Evolutionary conservation across 345 rosid species (phyloP), one percentile per base, ranked within the genome.

Genomic region (Rubroshorea leprosula): DNA sequence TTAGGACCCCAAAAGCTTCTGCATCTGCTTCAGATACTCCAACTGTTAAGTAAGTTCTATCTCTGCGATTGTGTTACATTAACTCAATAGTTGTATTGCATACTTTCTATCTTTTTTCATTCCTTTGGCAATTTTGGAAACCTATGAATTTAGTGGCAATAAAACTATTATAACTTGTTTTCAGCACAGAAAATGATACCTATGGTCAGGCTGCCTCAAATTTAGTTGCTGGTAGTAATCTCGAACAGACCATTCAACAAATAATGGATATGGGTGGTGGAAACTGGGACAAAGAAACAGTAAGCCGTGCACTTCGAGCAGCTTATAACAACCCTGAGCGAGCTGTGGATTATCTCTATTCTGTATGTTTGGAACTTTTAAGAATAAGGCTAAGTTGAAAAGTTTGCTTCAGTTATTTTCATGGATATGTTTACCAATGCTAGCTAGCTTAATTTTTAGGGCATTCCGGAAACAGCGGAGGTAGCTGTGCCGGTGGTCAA

Each of bases 321-420:
- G 97, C 99, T 54, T 87, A 90, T 70, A 93, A 90, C 73, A 93
- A 93, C 62, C 99, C 99, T 22, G 99, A 90, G 78, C 74, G 99
- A 62, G 99, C 99, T 15, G 95, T 93, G 66, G 99, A 93, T 74
- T 93, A 93, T 73, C 66, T 93, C 19, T 93, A 89, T 70, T 80
- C 97, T 53, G 99, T 93, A 83, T 54, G 83, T 55, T 54, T 23
- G 29, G 17, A 55, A 39, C 25, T 38, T 58, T 45, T 35, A 35
- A 2, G 41, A 6, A n/a, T n/a, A 35, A 35, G 41, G 41, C 41
- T 6, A 35, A 29, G 12, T 35, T 13, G 12, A 35, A 6, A 35
- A 35, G 41, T 4, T 8, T 3, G 41, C 9, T 35, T 35, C 9
- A 35, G 41, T 35, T 1, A 6, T 35, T 35, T 8, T 35, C 12